phyloP scores from a whole-genome alignment of 768 basidiomycete species.

The Boletus insuetus region DNA sequence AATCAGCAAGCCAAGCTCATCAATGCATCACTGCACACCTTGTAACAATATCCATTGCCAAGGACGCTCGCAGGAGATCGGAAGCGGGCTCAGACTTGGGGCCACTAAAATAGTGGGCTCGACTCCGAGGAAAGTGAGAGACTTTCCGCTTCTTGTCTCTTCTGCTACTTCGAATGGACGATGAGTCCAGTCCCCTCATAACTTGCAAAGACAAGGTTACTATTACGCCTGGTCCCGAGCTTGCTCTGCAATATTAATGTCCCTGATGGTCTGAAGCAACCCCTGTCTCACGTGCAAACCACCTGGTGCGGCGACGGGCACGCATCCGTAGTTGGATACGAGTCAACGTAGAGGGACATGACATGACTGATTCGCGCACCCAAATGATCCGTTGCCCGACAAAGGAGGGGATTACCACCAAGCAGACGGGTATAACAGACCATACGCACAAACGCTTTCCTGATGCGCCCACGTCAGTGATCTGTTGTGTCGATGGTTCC shows the following conservation, averaged over 20 bases:
- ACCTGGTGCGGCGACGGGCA: neutral
- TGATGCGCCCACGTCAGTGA: constrained; percentile 9
- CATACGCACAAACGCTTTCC: neutral
- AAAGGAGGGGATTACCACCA: neutral
- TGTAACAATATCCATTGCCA: neutral
- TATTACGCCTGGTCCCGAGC: constrained; percentile 15
- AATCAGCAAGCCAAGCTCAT: neutral
- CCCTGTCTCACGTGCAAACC: neutral
- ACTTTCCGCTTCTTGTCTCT: constrained; percentile 21
- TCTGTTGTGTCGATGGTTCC: constrained; percentile 18
- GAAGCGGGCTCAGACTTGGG: neutral
- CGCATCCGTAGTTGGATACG: neutral
- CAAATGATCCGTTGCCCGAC: neutral
- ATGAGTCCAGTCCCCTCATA: constrained; percentile 15
- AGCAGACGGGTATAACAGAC: neutral
- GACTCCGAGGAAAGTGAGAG: constrained; percentile 15
- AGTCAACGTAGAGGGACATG: neutral
- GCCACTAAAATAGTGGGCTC: constrained; percentile 15
- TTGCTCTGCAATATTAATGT: constrained; percentile 15
- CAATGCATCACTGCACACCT: constrained; percentile 1
- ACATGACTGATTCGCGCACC: neutral
- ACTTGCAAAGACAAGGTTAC: constrained; percentile 23
- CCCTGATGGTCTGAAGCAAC: constrained; percentile 9
- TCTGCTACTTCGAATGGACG: constrained; percentile 15
- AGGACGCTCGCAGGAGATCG: neutral